phyloP scores from a whole-genome alignment of 2,329 filamentous ascomycete species.

The Colletotrichum navitas region DNA sequence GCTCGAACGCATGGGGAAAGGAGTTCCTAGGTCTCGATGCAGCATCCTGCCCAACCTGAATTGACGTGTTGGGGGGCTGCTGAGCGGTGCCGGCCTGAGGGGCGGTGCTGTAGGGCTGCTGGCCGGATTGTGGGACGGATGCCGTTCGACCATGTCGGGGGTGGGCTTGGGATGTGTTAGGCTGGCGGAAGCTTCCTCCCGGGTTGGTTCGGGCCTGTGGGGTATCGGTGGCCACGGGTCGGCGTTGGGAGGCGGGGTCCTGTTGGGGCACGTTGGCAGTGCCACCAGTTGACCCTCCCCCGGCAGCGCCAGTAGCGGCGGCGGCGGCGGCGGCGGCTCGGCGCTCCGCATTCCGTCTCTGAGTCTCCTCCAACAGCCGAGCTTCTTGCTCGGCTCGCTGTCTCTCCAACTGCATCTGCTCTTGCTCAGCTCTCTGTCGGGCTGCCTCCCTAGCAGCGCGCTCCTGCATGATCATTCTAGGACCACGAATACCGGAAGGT shows the following conservation, averaged over 20 bases:
- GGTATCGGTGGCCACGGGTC: slow-evolving; percentile 37
- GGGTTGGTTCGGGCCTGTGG: slow-evolving; percentile 43
- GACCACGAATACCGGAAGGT: slow-evolving; percentile 80
- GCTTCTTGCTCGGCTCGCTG: slow-evolving; percentile 70
- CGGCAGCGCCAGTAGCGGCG: slow-evolving; percentile 59
- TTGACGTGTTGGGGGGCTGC: slow-evolving; percentile 31
- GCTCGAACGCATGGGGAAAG: slow-evolving; percentile 96
- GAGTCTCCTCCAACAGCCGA: slow-evolving; percentile 66
- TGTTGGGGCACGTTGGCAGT: slow-evolving; percentile 37
- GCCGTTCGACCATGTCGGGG: slow-evolving; percentile 43
- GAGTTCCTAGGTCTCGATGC: slow-evolving; percentile 69
- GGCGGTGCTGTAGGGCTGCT: slow-evolving; percentile 45
- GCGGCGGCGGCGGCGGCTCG: slow-evolving; percentile 67
- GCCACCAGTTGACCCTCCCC: slow-evolving; percentile 35
- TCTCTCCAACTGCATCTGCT: slow-evolving; percentile 69
- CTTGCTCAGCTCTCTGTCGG: slow-evolving; percentile 74
- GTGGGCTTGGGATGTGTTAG: slow-evolving; percentile 41
- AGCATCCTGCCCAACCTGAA: slow-evolving; percentile 50
- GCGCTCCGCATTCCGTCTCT: slow-evolving; percentile 71
- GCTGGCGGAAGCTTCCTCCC: slow-evolving; percentile 46
- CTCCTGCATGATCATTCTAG: slow-evolving; percentile 92
- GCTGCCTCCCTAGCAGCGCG: slow-evolving; percentile 82
- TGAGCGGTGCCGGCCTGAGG: slow-evolving; percentile 44
- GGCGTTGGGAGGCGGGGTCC: slow-evolving; percentile 40
- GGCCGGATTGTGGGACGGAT: slow-evolving; percentile 46